Evolutionary conservation across 2,329 filamentous ascomycete genomes (phyloP), one percentile per base, ranked within the genome.

Genomic region (Conoideocrella luteorostrata): DNA sequence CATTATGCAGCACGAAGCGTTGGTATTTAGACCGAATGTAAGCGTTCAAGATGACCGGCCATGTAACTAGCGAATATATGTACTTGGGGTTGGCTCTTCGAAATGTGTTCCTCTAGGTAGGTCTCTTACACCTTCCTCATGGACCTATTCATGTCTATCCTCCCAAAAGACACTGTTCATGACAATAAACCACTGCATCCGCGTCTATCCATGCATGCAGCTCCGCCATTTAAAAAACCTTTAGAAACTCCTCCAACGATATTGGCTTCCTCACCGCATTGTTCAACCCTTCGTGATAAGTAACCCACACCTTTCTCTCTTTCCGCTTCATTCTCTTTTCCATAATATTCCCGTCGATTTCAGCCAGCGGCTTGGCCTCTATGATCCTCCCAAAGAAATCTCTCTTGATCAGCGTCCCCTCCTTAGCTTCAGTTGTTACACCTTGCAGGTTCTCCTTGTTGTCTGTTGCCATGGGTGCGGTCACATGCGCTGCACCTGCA

Each of bases 211-310:
- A 29, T 43, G 3, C n/a, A 0, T 11, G n/a, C n/a, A 15, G 17
- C 15, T n/a, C 20, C 12, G 4, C 39, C 30, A 12, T 21, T 41
- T 63, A 85, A 46, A 89, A 57, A 3, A 78, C 82, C 44, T 70
- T 73, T 71, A 95, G 66, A 55, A 96, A 77, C 62, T 95, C 90
- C 48, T 78, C 75, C 61, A 95, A 62, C 7, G 86, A 86, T 49
- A 96, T 81, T 3, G 88, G 87, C 62, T 95, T 95, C 62, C 86
- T 76, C 48, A 96, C 90, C 10, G 90, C 90, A 72, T 96, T 95
- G 44, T 88, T 93, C 60, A 88, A 82, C 0, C 90, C 90, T 67
- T 96, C 90, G 56, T 95, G 82, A 62, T 82, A 96, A 50, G 80
- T 91, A 33, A 95, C 81, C 89, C 89, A 95, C 4, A 90, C 84